phyloP scores from a whole-genome alignment of 2,329 filamentous ascomycete species.

The Zymoseptoria passerinii region DNA sequence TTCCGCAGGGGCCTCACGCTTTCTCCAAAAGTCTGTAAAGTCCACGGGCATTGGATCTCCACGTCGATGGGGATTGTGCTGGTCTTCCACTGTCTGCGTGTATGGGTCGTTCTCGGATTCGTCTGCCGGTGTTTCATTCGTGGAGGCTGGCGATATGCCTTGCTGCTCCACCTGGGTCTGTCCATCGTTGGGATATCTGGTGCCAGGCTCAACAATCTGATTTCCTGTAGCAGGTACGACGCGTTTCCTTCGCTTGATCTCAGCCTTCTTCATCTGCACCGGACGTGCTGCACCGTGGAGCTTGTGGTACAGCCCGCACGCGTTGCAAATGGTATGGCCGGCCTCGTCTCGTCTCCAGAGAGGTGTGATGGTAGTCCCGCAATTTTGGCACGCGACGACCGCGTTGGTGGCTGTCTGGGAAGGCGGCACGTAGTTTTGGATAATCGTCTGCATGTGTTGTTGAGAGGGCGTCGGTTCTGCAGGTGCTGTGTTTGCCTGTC shows the following conservation, averaged over 20 bases:
- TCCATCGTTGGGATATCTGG: constrained; percentile 19
- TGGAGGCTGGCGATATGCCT: constrained; percentile 2
- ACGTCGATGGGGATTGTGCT: constrained; percentile 1
- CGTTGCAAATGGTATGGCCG: constrained; percentile 96
- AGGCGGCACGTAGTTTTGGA: constrained; percentile 13
- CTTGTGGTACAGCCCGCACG: constrained; percentile 94
- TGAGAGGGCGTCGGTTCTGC: constrained; percentile 5
- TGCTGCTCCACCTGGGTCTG: constrained; percentile 9
- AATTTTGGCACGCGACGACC: constrained; percentile 92
- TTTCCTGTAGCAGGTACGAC: constrained; percentile 68
- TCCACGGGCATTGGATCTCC: constrained; percentile 29
- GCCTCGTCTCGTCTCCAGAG: constrained; percentile 90
- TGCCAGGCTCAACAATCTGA: constrained; percentile 22
- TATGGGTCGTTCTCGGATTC: not conserved
- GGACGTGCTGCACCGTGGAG: constrained; percentile 88
- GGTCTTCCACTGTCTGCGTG: constrained; percentile 14
- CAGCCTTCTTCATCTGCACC: constrained; percentile 96
- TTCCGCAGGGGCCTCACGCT: constrained; percentile 11
- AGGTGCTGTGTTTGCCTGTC: constrained; percentile 25
- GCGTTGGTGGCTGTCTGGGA: constrained; percentile 45
- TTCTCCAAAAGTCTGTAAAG: constrained; percentile 29
- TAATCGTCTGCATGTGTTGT: constrained; percentile 16
- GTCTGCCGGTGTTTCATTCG: not conserved
- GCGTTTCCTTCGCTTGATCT: constrained; percentile 91
- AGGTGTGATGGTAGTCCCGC: constrained; percentile 90